Percentiles rank a stretch among this genome's conserved stretches.
Conservation (phyloP, 345 rosid genomes). For the Eucalyptus urophylla region DNA sequence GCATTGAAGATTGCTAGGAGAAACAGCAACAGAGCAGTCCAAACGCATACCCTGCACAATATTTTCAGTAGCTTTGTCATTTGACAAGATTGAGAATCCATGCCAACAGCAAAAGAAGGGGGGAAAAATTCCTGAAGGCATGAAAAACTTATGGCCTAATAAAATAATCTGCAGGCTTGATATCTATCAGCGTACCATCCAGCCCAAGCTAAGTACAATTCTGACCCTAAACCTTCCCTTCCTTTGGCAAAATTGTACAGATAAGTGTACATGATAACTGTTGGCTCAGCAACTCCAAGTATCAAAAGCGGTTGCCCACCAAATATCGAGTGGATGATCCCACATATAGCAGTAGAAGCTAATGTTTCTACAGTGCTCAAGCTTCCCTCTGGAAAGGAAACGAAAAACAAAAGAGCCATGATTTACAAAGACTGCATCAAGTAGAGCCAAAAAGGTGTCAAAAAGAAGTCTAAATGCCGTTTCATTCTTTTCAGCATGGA, state of each 20-base stretch:
- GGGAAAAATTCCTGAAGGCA: not conserved
- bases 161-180: not conserved
- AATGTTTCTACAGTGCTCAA: constrained; percentile 69
- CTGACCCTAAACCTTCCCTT: constrained; percentile 41
- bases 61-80: not conserved
- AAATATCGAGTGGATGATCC: constrained; percentile 64
- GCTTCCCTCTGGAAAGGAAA: constrained; percentile 39
- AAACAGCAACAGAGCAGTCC: constrained; percentile 75
- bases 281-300: constrained; percentile 88
- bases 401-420: not conserved
- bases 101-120: not conserved
- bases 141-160: not conserved
- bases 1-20: constrained; percentile 53
- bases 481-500: not conserved
- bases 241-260: constrained; percentile 62
- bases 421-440: not conserved
- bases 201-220: constrained; percentile 77
- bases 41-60: constrained; percentile 68
- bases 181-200: constrained; percentile 36
- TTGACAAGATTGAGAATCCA: not conserved
- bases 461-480: not conserved
- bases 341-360: constrained; percentile 71
- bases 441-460: not conserved
- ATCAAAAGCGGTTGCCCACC: constrained; percentile 83
- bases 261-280: constrained; percentile 70